Conservation (phyloP, 345 rosid species). For the Pseudoturritis turrita region DNA sequence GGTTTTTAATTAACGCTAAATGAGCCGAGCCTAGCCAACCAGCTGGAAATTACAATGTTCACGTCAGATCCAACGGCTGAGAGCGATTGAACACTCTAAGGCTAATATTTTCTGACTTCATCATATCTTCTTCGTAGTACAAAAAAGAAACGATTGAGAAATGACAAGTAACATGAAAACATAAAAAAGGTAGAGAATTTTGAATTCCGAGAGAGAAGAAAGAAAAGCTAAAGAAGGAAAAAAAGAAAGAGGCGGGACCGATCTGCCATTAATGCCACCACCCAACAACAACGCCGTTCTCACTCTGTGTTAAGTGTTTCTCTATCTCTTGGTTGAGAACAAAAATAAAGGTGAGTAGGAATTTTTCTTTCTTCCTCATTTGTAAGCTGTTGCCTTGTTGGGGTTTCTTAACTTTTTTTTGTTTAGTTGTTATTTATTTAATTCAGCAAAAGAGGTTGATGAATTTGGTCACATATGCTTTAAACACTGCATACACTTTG, state of each 20-base stretch:
- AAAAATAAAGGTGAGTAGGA: constrained; percentile 18
- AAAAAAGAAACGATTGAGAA: constrained; percentile 7
- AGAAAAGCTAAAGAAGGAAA: neutral
- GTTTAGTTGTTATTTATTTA: neutral
- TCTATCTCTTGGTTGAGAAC: constrained; percentile 2
- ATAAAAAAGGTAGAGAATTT: neutral
- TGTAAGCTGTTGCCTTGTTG: constrained; percentile 5
- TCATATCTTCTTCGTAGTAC: constrained; percentile 5
- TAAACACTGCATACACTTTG: neutral
- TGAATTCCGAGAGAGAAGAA: neutral
- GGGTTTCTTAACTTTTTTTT: neutral
- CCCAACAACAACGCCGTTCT: constrained; percentile 1
- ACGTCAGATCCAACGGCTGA: constrained; percentile 44
- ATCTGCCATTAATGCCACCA: constrained; percentile 28
- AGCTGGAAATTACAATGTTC: neutral
- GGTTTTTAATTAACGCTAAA: too few species aligned
- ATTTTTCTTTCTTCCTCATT: constrained; percentile 6
- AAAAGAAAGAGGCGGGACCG: constrained; percentile 22
- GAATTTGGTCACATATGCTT: neutral
- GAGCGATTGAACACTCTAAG: constrained; percentile 12
- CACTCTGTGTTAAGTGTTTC: neutral
- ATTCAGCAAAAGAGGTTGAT: neutral
- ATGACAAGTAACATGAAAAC: neutral
- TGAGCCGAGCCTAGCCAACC: constrained; percentile 1
- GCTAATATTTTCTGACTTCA: constrained; percentile 22